Conservation (phyloP, 1,139 yeast species). For the Geotrichum carabidarum region DNA sequence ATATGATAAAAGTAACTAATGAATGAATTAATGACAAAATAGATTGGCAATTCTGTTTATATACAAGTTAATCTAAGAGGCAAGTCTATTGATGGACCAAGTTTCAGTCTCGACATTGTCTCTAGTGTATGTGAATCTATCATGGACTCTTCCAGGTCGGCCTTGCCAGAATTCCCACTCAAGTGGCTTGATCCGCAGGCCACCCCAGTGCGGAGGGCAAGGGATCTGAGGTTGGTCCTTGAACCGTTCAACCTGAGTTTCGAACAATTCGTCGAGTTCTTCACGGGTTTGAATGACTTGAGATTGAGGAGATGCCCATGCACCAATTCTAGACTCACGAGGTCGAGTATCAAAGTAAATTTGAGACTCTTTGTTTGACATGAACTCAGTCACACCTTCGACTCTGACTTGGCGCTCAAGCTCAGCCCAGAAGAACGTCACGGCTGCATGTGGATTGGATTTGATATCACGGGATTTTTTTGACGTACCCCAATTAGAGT, state of each 20-base stretch:
- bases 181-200: conserved; percentile 76
- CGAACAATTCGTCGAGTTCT: conserved; percentile 52
- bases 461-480: conserved; percentile 69
- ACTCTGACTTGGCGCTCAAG: conserved; percentile 88
- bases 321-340: conserved; percentile 87
- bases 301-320: conserved; percentile 95
- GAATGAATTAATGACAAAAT: background rate
- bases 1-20: background rate
- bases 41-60: background rate
- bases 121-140: conserved; percentile 71
- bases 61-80: conserved; percentile 48
- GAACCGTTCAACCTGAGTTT: conserved; percentile 52
- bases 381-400: conserved; percentile 77
- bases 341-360: conserved; percentile 84
- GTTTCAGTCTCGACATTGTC: conserved; percentile 42
- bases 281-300: conserved; percentile 52
- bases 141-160: conserved; percentile 82
- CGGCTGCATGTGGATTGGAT: conserved; percentile 71
- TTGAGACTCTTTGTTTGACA: conserved; percentile 66
- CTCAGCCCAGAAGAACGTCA: conserved; percentile 91
- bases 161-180: conserved; percentile 99
- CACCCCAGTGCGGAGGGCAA: conserved; percentile 96
- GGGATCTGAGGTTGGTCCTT: conserved; percentile 63
- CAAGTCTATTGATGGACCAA: conserved; percentile 67
- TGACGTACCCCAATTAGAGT: conserved; percentile 86